Evolutionary conservation across 768 basidiomycete species (phyloP).

Genomic region (Leccinum aurantiacum): DNA sequence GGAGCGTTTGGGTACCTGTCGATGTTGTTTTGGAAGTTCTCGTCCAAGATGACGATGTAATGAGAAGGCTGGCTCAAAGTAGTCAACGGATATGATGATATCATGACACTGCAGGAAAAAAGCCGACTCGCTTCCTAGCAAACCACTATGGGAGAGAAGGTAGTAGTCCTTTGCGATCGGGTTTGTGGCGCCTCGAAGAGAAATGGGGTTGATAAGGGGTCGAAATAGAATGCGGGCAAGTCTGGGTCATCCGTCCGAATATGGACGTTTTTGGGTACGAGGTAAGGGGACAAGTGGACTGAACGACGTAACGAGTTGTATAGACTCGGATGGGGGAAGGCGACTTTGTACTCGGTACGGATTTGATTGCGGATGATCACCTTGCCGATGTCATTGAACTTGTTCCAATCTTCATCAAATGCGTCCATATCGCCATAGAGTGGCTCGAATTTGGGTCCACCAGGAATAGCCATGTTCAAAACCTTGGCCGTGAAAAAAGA

Average conservation of each 20-base stretch:
- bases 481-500: constrained; percentile 98
- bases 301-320: constrained; percentile 98
- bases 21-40: constrained; percentile 27
- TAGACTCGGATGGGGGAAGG: constrained; percentile 81
- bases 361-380: constrained; percentile 99
- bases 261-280: constrained; percentile 94
- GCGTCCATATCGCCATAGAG: constrained; percentile 95
- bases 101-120: neutral
- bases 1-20: constrained; percentile 68
- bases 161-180: constrained; percentile 53
- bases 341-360: constrained; percentile 98
- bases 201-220: constrained; percentile 97
- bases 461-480: constrained; percentile 94
- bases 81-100: neutral
- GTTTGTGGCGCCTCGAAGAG: constrained; percentile 73
- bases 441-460: constrained; percentile 98
- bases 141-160: constrained; percentile 53
- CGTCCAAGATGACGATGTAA: constrained; percentile 52
- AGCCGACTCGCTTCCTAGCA: constrained; percentile 50
- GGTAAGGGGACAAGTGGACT: constrained; percentile 89
- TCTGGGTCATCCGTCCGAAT: constrained; percentile 99
- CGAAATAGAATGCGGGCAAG: constrained; percentile 99
- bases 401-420: constrained; percentile 99
- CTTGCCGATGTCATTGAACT: constrained; percentile 99
- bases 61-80: constrained; percentile 49